A percentile compares a stretch with the other conserved stretches of the same genome.
Evolutionary conservation across 371 early-diverging fungal genomes (phyloP).

Genomic region (Syncephalastrum sp.): DNA sequence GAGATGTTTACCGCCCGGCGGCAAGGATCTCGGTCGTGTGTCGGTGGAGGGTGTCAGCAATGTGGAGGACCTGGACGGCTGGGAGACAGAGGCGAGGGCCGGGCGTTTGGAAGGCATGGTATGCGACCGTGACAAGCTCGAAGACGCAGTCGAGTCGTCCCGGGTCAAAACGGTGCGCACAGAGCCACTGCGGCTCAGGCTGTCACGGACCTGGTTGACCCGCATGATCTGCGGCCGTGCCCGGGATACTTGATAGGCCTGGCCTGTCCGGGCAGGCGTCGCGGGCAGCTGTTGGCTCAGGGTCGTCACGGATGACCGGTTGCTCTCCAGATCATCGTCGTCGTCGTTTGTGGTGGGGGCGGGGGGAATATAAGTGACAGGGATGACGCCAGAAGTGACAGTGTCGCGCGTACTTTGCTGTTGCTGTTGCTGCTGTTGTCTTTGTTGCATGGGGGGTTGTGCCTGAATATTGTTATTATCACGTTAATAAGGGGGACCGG

Average conservation of each 20-base stretch:
- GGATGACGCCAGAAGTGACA: slow-evolving; percentile 45
- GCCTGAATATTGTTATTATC: background rate
- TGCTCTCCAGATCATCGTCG: slow-evolving; percentile 4
- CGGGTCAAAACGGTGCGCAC: slow-evolving; percentile 25
- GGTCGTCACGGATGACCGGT: slow-evolving; percentile 21
- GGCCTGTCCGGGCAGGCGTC: slow-evolving; percentile 13
- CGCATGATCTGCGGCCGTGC: slow-evolving; percentile 48
- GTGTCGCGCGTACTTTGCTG: slow-evolving; percentile 9
- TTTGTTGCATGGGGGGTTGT: background rate
- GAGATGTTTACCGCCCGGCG: background rate
- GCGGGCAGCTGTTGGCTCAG: slow-evolving; percentile 6
- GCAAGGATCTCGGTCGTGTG: background rate
- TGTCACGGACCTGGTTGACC: slow-evolving; percentile 34
- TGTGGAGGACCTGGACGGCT: background rate
- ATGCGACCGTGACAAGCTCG: slow-evolving; percentile 16
- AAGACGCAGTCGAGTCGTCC: slow-evolving; percentile 2
- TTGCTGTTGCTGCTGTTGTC: background rate
- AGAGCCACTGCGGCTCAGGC: slow-evolving; percentile 34
- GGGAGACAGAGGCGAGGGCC: background rate
- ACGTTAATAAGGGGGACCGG: background rate
- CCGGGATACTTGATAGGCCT: slow-evolving; percentile 40
- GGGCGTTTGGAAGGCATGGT: slow-evolving; percentile 10
- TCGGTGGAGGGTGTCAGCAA: background rate
- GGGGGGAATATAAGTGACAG: slow-evolving; percentile 47
- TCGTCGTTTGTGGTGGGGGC: slow-evolving; percentile 11